These are phyloP conservation scores for Apophysomyces elegans DNA, from an alignment of 371 early-diverging fungal species.

Conservation along the genomic window DNA sequence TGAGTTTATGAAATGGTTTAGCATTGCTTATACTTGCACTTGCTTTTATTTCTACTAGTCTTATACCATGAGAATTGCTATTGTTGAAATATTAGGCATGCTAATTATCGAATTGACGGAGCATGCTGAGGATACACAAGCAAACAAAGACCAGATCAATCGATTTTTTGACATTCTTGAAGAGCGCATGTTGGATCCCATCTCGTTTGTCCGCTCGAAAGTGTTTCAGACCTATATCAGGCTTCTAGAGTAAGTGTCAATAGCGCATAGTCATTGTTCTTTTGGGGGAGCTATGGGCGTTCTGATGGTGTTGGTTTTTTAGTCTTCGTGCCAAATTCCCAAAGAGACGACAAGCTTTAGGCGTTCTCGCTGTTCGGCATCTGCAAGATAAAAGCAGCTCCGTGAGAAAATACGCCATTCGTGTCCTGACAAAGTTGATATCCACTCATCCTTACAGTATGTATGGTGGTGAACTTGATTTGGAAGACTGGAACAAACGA, in stretches of 20 bases:
- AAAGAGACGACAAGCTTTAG: constrained; percentile 77
- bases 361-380: constrained; percentile 73
- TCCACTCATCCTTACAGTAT: constrained; percentile 88
- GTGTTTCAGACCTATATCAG: constrained; percentile 85
- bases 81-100: constrained; percentile 87
- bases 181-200: constrained; percentile 89
- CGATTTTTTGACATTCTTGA: constrained; percentile 86
- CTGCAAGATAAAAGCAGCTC: constrained; percentile 89
- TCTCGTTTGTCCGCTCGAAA: constrained; percentile 81
- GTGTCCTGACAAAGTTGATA: constrained; percentile 76
- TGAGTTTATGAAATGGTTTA: too few species aligned
- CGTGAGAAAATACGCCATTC: constrained; percentile 90
- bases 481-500: constrained; percentile 67
- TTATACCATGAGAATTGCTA: constrained; percentile 80
- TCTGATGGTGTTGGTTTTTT: not conserved
- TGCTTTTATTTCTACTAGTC: constrained; percentile 51
- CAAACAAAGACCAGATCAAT: constrained; percentile 64
- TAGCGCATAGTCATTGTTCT: not conserved
- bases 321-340: constrained; percentile 73
- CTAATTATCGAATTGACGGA: constrained; percentile 72
- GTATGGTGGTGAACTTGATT: constrained; percentile 83
- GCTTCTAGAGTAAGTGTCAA: constrained; percentile 72
- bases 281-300: not conserved
- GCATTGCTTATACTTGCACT: not conserved
- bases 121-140: constrained; percentile 62